A percentile compares a stretch with the other conserved stretches of the same genome.
phyloP scores from a whole-genome alignment of 2,329 filamentous ascomycete species.

The Microascus cirrosus region DNA sequence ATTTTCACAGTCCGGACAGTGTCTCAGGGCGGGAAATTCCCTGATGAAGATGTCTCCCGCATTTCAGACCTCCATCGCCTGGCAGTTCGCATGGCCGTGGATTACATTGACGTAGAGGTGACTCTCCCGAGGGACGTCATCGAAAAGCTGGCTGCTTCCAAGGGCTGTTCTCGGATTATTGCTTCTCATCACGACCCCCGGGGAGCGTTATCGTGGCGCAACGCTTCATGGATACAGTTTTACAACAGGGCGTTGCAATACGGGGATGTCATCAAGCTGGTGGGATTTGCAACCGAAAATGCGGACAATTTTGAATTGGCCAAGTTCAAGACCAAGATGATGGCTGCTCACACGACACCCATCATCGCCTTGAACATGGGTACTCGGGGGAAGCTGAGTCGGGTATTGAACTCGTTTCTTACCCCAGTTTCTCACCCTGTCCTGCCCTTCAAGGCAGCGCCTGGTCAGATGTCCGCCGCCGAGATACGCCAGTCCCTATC shows the following conservation, averaged over 20 bases:
- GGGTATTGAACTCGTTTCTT: slow-evolving; percentile 84
- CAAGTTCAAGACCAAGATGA: slow-evolving; percentile 69
- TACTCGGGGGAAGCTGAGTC: slow-evolving; percentile 71
- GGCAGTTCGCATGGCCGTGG: slow-evolving; percentile 73
- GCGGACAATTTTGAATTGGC: slow-evolving; percentile 82
- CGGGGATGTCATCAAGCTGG: slow-evolving; percentile 89
- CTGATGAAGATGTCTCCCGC: slow-evolving; percentile 61
- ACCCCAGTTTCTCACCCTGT: slow-evolving; percentile 86
- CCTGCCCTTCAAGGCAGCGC: slow-evolving; percentile 86
- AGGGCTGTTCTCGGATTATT: slow-evolving; percentile 72
- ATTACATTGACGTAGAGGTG: slow-evolving; percentile 91
- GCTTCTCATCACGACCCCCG: slow-evolving; percentile 89
- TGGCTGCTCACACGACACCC: slow-evolving; percentile 62
- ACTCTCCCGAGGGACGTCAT: slow-evolving; percentile 71
- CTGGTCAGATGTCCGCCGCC: slow-evolving; percentile 80
- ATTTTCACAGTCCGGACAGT: slow-evolving; percentile 86
- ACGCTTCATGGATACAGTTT: slow-evolving; percentile 81
- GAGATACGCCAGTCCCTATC: slow-evolving; percentile 75
- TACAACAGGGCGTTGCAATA: slow-evolving; percentile 87
- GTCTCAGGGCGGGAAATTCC: slow-evolving; percentile 80
- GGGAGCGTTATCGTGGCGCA: slow-evolving; percentile 72
- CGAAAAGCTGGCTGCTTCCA: slow-evolving; percentile 51
- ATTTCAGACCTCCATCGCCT: slow-evolving; percentile 65
- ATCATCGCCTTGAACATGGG: slow-evolving; percentile 97
- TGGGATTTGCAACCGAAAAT: slow-evolving; percentile 64